Percentiles rank a stretch among this genome's conserved stretches.
These are phyloP conservation scores for Colletotrichum plurivorum DNA, from an alignment of 2,329 filamentous ascomycete species.

Conservation along the genomic window DNA sequence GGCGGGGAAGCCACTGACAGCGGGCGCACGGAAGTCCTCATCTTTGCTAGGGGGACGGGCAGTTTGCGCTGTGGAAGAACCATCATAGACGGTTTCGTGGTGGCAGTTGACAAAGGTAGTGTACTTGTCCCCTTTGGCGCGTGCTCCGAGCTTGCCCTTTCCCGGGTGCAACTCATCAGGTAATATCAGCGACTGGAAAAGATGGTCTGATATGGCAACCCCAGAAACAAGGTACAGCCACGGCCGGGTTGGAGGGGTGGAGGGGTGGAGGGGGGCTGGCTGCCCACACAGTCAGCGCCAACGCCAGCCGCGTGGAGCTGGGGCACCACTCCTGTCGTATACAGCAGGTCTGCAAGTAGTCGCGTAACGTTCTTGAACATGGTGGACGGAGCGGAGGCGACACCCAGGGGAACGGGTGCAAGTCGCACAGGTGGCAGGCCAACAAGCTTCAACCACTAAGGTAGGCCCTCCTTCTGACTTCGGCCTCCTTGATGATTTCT, in stretches of 20 bases:
- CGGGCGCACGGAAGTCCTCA: neutral
- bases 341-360: conserved; percentile 2
- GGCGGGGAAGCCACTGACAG: conserved; percentile 1
- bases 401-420: conserved; percentile 7
- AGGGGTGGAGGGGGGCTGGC: neutral
- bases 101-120: too few species aligned
- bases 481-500: conserved; percentile 86
- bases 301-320: neutral
- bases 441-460: conserved; percentile 60
- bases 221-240: neutral
- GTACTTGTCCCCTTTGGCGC: neutral
- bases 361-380: conserved; percentile 3
- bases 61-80: too few species aligned
- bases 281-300: conserved; percentile 14
- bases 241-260: neutral
- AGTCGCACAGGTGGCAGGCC: conserved; percentile 14
- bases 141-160: neutral
- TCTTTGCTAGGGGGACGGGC: too few species aligned
- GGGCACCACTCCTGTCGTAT: conserved; percentile 15
- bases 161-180: neutral
- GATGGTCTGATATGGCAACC: neutral
- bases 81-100: too few species aligned
- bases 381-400: conserved; percentile 5
- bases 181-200: neutral
- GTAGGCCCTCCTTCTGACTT: conserved; percentile 77